Conservation (phyloP, 2,329 filamentous ascomycete species). For the Lasiodiplodia sp. region DNA sequence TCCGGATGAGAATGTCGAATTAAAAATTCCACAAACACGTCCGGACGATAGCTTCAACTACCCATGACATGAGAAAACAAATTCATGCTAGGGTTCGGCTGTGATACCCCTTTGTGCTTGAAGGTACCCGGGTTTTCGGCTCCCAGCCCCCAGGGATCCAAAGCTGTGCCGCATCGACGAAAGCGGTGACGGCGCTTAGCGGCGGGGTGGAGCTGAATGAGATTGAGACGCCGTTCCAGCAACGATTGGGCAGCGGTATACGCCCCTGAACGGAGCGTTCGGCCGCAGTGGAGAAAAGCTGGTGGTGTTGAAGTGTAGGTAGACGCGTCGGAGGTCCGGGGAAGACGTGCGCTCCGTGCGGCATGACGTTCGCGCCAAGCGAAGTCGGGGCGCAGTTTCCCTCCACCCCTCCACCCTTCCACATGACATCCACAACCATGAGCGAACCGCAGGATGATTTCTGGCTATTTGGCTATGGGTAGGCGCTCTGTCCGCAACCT, state of each 20-base stretch:
- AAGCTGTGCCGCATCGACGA: slow-evolving; percentile 15
- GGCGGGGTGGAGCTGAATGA: neutral
- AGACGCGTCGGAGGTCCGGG: neutral
- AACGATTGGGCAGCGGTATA: too few species aligned
- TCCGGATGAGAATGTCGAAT: too few species aligned
- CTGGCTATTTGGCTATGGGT: slow-evolving; percentile 99
- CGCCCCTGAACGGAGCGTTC: neutral
- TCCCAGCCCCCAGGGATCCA: neutral
- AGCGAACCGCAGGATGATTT: slow-evolving; percentile 66
- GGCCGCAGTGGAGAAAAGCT: neutral
- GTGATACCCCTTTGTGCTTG: too few species aligned
- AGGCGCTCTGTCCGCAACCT: slow-evolving; percentile 40
- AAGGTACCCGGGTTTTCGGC: neutral
- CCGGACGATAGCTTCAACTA: too few species aligned
- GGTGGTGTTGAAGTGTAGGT: slow-evolving; percentile 13
- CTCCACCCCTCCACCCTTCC: neutral
- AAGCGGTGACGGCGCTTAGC: neutral
- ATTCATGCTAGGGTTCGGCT: too few species aligned
- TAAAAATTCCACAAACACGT: rapidly evolving
- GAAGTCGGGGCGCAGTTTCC: neutral
- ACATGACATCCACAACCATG: slow-evolving; percentile 4
- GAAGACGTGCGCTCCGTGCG: slow-evolving; percentile 21
- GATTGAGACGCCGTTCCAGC: neutral
- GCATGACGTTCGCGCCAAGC: slow-evolving; percentile 26
- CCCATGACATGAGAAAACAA: too few species aligned